These are phyloP conservation scores for Cyanidium caldarium DNA, from an alignment of 23 red algal species.

Conservation along the genomic window DNA sequence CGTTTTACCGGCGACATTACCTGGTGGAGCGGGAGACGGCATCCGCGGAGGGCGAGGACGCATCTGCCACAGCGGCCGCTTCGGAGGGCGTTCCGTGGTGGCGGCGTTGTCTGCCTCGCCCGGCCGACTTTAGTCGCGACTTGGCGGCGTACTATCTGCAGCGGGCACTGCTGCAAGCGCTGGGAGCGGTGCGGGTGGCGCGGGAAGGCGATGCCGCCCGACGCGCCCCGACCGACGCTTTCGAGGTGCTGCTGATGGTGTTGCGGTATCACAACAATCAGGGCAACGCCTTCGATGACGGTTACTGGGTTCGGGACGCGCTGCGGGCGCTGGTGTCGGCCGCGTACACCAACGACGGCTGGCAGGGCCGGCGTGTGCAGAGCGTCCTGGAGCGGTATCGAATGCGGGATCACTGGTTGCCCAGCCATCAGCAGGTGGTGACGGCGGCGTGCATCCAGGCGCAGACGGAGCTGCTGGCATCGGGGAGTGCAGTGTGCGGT, in stretches of 20 bases:
- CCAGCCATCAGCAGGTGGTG: neutral
- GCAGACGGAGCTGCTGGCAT: neutral
- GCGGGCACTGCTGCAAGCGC: constrained; percentile 11
- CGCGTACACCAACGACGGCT: neutral
- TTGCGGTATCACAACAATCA: constrained; percentile 2
- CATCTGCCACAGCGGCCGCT: neutral
- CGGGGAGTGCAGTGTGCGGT: too few relatives aligned
- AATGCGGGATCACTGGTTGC: neutral
- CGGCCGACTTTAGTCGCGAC: neutral
- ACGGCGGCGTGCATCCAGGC: constrained; percentile 2
- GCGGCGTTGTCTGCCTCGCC: neutral
- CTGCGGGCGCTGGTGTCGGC: neutral
- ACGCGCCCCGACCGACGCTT: neutral
- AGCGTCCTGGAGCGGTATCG: neutral
- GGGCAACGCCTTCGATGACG: neutral
- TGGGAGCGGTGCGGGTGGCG: neutral
- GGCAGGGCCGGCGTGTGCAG: neutral
- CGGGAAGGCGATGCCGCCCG: neutral
- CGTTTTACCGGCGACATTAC: constrained; percentile 1
- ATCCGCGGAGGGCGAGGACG: neutral
- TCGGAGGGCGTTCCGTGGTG: neutral
- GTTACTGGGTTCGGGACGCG: neutral
- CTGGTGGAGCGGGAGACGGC: too few relatives aligned
- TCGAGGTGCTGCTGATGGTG: neutral
- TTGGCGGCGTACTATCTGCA: constrained; percentile 15